Conservation (phyloP, 208 protist species). For the Strigomonas oncopelti region DNA sequence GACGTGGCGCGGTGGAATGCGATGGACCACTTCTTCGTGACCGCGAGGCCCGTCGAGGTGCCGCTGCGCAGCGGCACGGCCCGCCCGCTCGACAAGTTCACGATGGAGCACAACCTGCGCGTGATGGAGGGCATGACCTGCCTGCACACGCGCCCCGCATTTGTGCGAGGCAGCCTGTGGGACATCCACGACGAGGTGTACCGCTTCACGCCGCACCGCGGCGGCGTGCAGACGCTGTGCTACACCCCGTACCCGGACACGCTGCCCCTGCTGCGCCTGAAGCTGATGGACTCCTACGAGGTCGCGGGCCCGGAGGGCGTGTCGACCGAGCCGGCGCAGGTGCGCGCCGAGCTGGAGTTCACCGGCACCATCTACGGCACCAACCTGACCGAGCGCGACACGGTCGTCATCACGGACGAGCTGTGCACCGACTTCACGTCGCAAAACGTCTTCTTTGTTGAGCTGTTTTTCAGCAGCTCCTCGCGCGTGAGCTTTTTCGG, state of each 20-base stretch:
- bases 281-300: constrained; percentile 58
- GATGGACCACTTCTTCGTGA: constrained; percentile 35
- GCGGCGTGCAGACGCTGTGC: constrained; percentile 64
- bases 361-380: constrained; percentile 73
- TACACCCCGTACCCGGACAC: constrained; percentile 61
- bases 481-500: constrained; percentile 65
- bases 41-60: constrained; percentile 47
- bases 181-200: constrained; percentile 36
- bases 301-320: constrained; percentile 68
- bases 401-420: constrained; percentile 64
- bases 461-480: constrained; percentile 64
- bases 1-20: constrained; percentile 21
- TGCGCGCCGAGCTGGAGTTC: constrained; percentile 69
- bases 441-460: constrained; percentile 57
- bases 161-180: constrained; percentile 58
- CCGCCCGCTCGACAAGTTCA: constrained; percentile 29
- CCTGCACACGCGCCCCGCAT: constrained; percentile 55
- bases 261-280: constrained; percentile 51
- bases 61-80: constrained; percentile 29
- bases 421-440: constrained; percentile 66
- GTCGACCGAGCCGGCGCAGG: constrained; percentile 67
- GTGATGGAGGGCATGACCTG: constrained; percentile 73
- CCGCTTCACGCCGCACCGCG: constrained; percentile 60
- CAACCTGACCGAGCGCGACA: constrained; percentile 70
- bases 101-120: constrained; percentile 41